These are phyloP conservation scores for Calonectria hawksworthii DNA, from an alignment of 2,329 filamentous ascomycete species.

Conservation along the genomic window DNA sequence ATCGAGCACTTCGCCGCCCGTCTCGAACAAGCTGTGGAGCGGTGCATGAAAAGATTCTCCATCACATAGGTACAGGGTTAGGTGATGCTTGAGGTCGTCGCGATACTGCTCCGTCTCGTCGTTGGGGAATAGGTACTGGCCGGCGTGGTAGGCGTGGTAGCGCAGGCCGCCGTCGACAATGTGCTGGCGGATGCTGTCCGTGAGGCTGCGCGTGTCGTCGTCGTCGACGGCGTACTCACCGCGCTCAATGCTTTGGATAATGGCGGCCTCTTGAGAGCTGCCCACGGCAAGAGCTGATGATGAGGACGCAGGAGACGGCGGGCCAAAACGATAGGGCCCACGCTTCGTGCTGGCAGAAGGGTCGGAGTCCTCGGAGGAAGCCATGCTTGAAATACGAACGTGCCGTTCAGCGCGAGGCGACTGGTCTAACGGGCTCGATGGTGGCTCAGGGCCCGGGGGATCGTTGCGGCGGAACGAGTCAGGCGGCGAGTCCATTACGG, in stretches of 20 bases:
- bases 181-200: constrained; percentile 59
- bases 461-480: constrained; percentile 33
- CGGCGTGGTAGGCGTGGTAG: constrained; percentile 58
- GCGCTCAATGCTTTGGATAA: constrained; percentile 52
- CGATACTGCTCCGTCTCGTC: constrained; percentile 59
- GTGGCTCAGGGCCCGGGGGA: constrained; percentile 9
- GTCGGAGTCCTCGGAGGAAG: constrained; percentile 3
- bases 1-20: constrained; percentile 61
- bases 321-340: constrained; percentile 29
- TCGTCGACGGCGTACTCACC: constrained; percentile 46
- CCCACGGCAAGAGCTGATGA: constrained; percentile 50
- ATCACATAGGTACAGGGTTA: constrained; percentile 56
- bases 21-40: constrained; percentile 53
- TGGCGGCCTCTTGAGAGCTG: constrained; percentile 45
- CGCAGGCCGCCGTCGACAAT: constrained; percentile 57
- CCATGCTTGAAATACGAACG: constrained; percentile 22
- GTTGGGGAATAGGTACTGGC: constrained; percentile 59
- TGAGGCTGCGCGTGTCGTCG: constrained; percentile 58
- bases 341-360: neutral
- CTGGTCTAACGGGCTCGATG: neutral
- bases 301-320: constrained; percentile 47
- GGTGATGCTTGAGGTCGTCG: constrained; percentile 57
- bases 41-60: constrained; percentile 61
- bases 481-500: constrained; percentile 44
- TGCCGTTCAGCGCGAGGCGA: neutral